These are phyloP conservation scores for Aphanomyces astaci DNA, from an alignment of 352 stramenopile genomes.

Conservation along the genomic window DNA sequence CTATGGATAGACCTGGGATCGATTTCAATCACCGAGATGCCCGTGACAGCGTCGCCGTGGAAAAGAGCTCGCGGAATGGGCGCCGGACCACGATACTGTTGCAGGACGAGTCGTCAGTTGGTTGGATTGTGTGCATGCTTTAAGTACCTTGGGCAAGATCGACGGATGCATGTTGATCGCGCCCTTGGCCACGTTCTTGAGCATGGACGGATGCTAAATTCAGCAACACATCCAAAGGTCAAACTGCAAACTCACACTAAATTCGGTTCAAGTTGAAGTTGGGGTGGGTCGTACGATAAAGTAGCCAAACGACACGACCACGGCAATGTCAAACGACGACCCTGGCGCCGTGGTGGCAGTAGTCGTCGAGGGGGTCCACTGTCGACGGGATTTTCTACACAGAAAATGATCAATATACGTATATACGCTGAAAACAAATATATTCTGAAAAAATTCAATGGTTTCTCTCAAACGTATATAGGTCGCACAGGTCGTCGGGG, in stretches of 20 bases:
- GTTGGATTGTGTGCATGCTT: background rate
- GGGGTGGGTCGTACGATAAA: slow-evolving; percentile 40
- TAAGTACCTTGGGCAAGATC: slow-evolving; percentile 56
- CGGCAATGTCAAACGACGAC: slow-evolving; percentile 58
- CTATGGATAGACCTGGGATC: slow-evolving; percentile 36
- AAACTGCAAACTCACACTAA: no score
- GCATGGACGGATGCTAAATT: slow-evolving; percentile 62
- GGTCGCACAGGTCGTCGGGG: slow-evolving; percentile 50
- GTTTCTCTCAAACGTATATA: no score
- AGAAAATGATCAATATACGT: no score
- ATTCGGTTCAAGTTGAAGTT: background rate
- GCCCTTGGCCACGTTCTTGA: slow-evolving; percentile 49
- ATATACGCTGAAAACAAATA: no score
- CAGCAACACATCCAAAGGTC: no score
- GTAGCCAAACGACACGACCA: slow-evolving; percentile 85
- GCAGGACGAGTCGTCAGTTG: background rate
- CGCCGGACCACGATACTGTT: slow-evolving; percentile 66
- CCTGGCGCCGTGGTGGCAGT: no score
- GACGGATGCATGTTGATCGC: slow-evolving; percentile 87
- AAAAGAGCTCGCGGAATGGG: slow-evolving; percentile 80
- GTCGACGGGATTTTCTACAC: slow-evolving; percentile 63
- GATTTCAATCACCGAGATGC: slow-evolving; percentile 81
- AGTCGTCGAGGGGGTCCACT: slow-evolving; percentile 44
- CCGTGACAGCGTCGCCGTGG: slow-evolving; percentile 62
- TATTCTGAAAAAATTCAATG: no score